A percentile compares a stretch with the other conserved stretches of the same genome.
Conservation (phyloP, 1,284 basidiomycete species). For the Microbotryum lychnidis-dioicae region DNA sequence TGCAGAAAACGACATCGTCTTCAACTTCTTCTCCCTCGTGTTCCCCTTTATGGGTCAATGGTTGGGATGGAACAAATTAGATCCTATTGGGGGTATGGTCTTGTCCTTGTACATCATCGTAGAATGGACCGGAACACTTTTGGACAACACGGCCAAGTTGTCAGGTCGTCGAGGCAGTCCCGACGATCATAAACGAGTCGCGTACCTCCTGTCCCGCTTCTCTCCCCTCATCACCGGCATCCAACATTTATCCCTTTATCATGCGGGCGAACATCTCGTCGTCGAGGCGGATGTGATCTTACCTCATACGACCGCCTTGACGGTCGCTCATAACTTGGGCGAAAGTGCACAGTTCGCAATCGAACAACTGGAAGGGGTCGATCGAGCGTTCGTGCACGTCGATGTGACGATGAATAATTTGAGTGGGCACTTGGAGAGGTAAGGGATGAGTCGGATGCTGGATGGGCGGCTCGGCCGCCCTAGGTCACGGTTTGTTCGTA, state of each 20-base stretch:
- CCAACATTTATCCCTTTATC: conserved; percentile 35
- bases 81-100: conserved; percentile 46
- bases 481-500: too few relatives aligned
- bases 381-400: conserved; percentile 44
- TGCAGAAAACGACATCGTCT: conserved; percentile 40
- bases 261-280: conserved; percentile 38
- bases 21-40: conserved; percentile 50
- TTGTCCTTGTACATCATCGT: conserved; percentile 44
- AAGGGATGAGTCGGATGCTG: neutral
- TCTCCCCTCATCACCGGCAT: conserved; percentile 34
- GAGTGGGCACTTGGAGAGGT: conserved; percentile 10
- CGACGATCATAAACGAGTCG: conserved; percentile 39
- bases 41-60: conserved; percentile 45
- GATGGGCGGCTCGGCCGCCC: too few relatives aligned
- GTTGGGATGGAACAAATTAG: conserved; percentile 40
- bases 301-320: conserved; percentile 41
- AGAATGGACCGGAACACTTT: conserved; percentile 42
- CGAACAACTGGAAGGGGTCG: conserved; percentile 41
- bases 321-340: conserved; percentile 45
- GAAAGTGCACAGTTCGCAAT: conserved; percentile 34
- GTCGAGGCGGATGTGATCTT: conserved; percentile 45
- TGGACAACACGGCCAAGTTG: conserved; percentile 45
- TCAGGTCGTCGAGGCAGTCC: conserved; percentile 31
- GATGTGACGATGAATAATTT: conserved; percentile 10
- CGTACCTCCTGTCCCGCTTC: conserved; percentile 45